Evolutionary conservation across 2,329 filamentous ascomycete genomes (phyloP), one percentile per base, ranked within the genome.

Genomic region (Fusarium foetens): DNA sequence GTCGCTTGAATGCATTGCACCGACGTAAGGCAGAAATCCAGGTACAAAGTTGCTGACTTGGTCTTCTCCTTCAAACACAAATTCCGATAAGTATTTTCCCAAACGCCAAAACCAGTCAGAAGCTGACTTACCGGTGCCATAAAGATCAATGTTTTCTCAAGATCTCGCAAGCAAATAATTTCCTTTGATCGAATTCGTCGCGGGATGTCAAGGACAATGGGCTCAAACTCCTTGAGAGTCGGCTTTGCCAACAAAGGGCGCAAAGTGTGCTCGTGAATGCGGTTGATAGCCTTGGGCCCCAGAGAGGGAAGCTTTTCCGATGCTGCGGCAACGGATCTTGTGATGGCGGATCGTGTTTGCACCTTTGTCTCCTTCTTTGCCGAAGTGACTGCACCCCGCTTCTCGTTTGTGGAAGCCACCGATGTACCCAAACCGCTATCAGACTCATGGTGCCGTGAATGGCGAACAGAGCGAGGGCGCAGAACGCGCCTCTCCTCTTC

Each of bases 131-230:
- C 95, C 81, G 94, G 94, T 85, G 95, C 94, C 81, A 95, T 90
- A 83, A 95, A 94, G 78, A 98, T 90, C 69, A 98, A 86, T 14
- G 92, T 95, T 89, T 97, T 97, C 83, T 98, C 95, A 54, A 98
- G 88, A 83, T 98, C 95, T 81, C 95, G 91, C 61, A 98, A 89
- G 84, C 93, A 97, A 80, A 93, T 91, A 78, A 98, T 96, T 77
- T 96, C 91, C 82, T 94, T 95, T 79, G 91, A 89, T 78, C 90
- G 89, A 80, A 97, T 96, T 79, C 92, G 92, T 81, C 88, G 87
- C 52, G 94, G 94, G 72, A 94, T 90, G 81, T 93, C 92, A 75
- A 92, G 87, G 72, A 97, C 88, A 76, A 97, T 89, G 53, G 92
- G 86, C 80, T 94, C 92, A 81, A 97, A 97, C 53, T 92, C 90